Percentiles rank a stretch among this genome's conserved stretches.
These are phyloP conservation scores for barrel medic (Medicago truncatula) DNA, from an alignment of 306 rosid genomes.

Conservation along the genomic window DNA sequence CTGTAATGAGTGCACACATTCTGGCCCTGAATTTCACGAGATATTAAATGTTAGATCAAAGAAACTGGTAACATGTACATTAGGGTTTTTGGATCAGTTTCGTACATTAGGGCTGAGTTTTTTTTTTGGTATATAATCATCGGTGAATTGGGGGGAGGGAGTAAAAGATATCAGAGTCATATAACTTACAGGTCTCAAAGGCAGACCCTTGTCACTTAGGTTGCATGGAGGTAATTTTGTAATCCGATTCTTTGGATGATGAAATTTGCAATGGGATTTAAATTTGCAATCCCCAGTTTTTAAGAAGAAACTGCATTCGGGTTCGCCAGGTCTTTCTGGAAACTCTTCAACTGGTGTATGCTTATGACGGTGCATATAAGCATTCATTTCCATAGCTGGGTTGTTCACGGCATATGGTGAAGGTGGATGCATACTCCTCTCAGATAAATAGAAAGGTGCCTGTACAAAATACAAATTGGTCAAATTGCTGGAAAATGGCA, in stretches of 20 bases:
- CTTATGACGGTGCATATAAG: constrained; percentile 55
- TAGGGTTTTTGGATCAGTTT: not conserved
- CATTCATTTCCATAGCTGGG: constrained; percentile 53
- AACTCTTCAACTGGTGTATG: constrained; percentile 58
- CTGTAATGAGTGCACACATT: constrained; percentile 73
- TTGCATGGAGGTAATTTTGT: constrained; percentile 52
- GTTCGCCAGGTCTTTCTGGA: constrained; percentile 95
- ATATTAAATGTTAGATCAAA: not conserved
- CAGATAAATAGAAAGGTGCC: constrained; percentile 74
- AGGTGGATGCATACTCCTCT: constrained; percentile 63
- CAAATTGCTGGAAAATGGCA: constrained; percentile 26
- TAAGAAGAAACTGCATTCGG: constrained; percentile 79
- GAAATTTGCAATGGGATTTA: constrained; percentile 78
- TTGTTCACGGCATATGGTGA: constrained; percentile 61
- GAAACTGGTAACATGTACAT: constrained; percentile 8
- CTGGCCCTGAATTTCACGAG: constrained; percentile 68
- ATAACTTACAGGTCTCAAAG: constrained; percentile 83
- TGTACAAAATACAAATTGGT: constrained; percentile 49
- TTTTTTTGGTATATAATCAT: too few relatives aligned
- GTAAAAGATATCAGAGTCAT: constrained; percentile 9
- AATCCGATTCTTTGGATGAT: constrained; percentile 77
- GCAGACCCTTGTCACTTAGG: constrained; percentile 88
- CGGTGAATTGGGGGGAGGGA: not conserved
- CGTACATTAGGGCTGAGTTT: too few relatives aligned
- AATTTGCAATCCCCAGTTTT: constrained; percentile 92